Conservation (phyloP, 768 basidiomycete genomes). For the Hydnomerulius pinastri region DNA sequence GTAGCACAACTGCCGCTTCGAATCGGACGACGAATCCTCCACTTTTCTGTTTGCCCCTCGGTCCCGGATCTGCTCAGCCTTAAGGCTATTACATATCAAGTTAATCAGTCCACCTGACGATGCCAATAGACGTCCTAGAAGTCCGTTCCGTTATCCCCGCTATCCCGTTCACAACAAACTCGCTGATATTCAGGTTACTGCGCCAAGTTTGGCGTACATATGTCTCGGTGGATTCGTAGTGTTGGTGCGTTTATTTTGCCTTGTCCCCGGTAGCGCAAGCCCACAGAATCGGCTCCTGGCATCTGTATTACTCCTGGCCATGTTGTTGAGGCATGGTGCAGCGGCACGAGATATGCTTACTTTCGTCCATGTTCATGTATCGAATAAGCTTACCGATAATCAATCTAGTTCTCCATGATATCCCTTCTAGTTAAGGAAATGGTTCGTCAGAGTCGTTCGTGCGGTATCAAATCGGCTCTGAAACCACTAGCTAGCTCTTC, state of each 20-base stretch:
- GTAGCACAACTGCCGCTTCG: too few relatives aligned
- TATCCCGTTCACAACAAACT: conserved; percentile 19
- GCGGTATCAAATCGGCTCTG: neutral
- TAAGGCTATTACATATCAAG: too few relatives aligned
- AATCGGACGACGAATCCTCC: too few relatives aligned
- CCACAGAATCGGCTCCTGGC: too few relatives aligned
- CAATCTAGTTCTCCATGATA: conserved; percentile 73
- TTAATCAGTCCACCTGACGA: neutral
- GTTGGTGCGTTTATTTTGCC: conserved; percentile 33
- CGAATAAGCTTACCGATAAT: neutral
- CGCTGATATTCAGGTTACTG: conserved; percentile 46
- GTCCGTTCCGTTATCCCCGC: conserved; percentile 19
- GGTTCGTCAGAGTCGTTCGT: conserved; percentile 37
- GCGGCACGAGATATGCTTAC: neutral
- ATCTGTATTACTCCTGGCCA: neutral
- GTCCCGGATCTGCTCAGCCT: too few relatives aligned
- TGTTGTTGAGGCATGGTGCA: neutral
- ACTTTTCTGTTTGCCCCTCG: too few relatives aligned
- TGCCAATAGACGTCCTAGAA: conserved; percentile 24
- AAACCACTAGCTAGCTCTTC: conserved; percentile 54
- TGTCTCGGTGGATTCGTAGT: conserved; percentile 61
- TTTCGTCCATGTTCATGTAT: neutral
- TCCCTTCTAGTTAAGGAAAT: conserved; percentile 83
- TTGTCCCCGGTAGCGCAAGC: neutral
- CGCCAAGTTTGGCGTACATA: conserved; percentile 58